phyloP scores from a whole-genome alignment of 2,329 filamentous ascomycete species.

The Calycina herbarum region DNA sequence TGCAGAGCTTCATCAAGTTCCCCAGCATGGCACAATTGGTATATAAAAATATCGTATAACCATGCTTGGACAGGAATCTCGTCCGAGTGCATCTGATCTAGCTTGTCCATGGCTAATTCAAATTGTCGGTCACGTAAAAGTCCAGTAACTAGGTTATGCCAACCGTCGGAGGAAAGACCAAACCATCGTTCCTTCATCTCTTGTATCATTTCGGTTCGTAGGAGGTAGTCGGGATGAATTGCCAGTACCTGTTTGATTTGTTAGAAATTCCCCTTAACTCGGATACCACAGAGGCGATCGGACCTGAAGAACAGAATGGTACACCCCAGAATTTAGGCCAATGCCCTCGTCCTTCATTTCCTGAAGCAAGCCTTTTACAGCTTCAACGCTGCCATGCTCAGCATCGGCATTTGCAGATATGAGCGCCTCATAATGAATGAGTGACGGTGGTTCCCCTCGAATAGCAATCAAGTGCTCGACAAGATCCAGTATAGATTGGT shows the following conservation, averaged over 20 bases:
- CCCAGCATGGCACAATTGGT: slow-evolving; percentile 67
- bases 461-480: slow-evolving; percentile 59
- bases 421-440: slow-evolving; percentile 70
- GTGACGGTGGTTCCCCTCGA: slow-evolving; percentile 55
- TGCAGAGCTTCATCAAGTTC: slow-evolving; percentile 77
- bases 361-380: slow-evolving; percentile 62
- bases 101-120: slow-evolving; percentile 72
- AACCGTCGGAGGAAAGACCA: slow-evolving; percentile 58
- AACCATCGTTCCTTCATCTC: slow-evolving; percentile 77
- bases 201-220: slow-evolving; percentile 69
- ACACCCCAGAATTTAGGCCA: slow-evolving; percentile 63
- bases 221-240: slow-evolving; percentile 81
- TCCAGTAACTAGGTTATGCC: slow-evolving; percentile 69
- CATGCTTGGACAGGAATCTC: slow-evolving; percentile 61
- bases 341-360: slow-evolving; percentile 69
- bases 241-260: slow-evolving; percentile 58
- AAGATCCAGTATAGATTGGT: slow-evolving; percentile 44
- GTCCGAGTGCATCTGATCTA: slow-evolving; percentile 65
- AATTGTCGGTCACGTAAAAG: slow-evolving; percentile 79
- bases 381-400: slow-evolving; percentile 62
- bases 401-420: slow-evolving; percentile 70
- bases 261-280: background rate
- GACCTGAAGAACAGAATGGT: slow-evolving; percentile 71
- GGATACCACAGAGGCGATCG: slow-evolving; percentile 18
- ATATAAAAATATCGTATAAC: slow-evolving; percentile 77